Conservation (phyloP, 805 yeast species). For the Candida maris region DNA sequence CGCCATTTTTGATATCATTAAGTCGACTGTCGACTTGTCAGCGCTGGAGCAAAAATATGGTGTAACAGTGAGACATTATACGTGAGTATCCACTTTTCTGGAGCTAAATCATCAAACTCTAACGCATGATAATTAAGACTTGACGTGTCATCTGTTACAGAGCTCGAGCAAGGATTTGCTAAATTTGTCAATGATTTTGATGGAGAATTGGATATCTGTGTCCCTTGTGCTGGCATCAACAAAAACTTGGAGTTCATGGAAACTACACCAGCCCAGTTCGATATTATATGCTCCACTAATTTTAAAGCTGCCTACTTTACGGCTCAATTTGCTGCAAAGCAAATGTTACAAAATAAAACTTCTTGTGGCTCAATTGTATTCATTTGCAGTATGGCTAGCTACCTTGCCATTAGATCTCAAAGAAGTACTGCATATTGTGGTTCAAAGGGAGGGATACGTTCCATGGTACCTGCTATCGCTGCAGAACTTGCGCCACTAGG, state of each 20-base stretch:
- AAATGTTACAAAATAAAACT: conserved; percentile 12
- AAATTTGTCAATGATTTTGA: conserved; percentile 30
- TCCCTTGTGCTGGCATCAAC: conserved; percentile 41
- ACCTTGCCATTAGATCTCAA: conserved; percentile 43
- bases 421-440: conserved; percentile 46
- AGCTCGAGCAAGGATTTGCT: conserved; percentile 8
- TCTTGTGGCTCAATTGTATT: conserved; percentile 14
- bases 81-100: conserved; percentile 8
- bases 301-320: conserved; percentile 44
- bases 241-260: conserved; percentile 43
- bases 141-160: conserved; percentile 9
- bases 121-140: conserved; percentile 2
- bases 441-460: conserved; percentile 46
- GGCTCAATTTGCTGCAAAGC: conserved; percentile 17
- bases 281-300: conserved; percentile 31
- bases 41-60: conserved; percentile 5
- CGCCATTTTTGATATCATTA: conserved; percentile 12
- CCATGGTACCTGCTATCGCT: conserved; percentile 43
- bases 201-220: conserved; percentile 35
- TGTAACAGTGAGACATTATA: conserved; percentile 11
- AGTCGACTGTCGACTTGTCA: conserved; percentile 6
- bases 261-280: conserved; percentile 15
- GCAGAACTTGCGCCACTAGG: conserved; percentile 48
- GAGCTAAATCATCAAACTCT: background rate
- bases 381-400: conserved; percentile 45